These are phyloP conservation scores for Fusarium falciforme DNA, from an alignment of 2,329 filamentous ascomycete genomes.

Conservation along the genomic window DNA sequence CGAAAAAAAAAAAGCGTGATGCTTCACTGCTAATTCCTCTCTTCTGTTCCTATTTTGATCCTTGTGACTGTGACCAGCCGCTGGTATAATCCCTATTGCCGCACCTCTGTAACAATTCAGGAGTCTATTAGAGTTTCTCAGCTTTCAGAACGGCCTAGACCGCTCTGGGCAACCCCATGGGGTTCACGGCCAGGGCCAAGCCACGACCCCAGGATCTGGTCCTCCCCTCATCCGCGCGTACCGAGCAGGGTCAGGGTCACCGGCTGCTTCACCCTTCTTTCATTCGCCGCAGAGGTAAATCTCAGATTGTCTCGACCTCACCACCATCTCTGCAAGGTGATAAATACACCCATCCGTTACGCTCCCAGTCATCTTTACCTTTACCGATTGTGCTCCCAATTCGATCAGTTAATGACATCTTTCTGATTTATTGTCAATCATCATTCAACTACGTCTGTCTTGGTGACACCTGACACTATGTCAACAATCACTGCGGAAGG, in stretches of 20 bases:
- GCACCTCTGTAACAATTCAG: not conserved
- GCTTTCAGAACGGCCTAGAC: not conserved
- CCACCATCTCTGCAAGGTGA: not conserved
- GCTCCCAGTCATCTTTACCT: not conserved
- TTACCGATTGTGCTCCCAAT: not conserved
- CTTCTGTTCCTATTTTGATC: not conserved
- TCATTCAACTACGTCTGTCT: not conserved
- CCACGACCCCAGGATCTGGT: not conserved
- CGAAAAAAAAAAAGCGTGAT: not conserved
- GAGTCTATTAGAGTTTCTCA: not conserved
- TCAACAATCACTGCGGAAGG: not conserved
- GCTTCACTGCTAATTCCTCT: not conserved
- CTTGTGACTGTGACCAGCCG: not conserved
- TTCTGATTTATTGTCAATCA: not conserved
- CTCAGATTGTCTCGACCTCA: not conserved
- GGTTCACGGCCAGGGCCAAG: not conserved
- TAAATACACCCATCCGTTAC: not conserved
- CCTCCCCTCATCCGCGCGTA: not conserved
- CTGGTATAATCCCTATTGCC: not conserved
- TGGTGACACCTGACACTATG: not conserved
- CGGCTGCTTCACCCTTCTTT: not conserved
- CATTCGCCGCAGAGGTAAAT: not conserved
- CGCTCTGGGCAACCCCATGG: not conserved
- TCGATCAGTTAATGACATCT: not conserved
- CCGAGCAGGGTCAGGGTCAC: not conserved